Evolutionary conservation across 116 monocot genomes (phyloP).

Genomic region (Dioscorea cayenensis): DNA sequence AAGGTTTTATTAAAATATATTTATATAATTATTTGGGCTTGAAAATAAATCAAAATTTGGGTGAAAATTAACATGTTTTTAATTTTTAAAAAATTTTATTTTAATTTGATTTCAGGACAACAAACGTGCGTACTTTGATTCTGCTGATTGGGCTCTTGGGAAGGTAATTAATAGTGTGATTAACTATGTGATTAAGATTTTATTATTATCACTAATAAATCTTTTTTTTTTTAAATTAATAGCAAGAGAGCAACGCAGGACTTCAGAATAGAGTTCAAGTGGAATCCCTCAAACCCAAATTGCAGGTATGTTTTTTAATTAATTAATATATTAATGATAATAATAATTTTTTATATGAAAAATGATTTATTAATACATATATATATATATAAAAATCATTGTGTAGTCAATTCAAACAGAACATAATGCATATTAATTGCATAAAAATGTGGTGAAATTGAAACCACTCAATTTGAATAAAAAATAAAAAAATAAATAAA

Average conservation of each 20-base stretch:
- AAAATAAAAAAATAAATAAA: too few species aligned
- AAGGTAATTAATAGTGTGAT: constrained; percentile 34
- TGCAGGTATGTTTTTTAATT: constrained; percentile 44
- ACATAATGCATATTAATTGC: too few species aligned
- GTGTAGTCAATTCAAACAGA: neutral
- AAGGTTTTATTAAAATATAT: constrained; percentile 28
- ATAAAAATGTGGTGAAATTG: neutral
- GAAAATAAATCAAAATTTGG: too few species aligned
- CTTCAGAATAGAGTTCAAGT: constrained; percentile 29
- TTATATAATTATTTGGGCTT: neutral
- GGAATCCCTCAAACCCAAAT: constrained; percentile 67
- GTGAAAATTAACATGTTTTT: neutral
- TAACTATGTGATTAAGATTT: neutral
- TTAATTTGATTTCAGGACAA: constrained; percentile 36
- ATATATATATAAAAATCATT: too few species aligned
- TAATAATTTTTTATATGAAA: neutral
- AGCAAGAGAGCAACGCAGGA: constrained; percentile 50
- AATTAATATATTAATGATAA: neutral
- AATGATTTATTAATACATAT: too few species aligned
- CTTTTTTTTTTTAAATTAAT: neutral
- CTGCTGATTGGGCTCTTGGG: constrained; percentile 89
- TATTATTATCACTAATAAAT: neutral
- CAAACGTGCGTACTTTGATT: constrained; percentile 81
- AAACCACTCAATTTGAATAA: neutral
- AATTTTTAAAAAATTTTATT: neutral